Evolutionary conservation across 106 monocot genomes (phyloP).

Genomic region (Dendrobium officinale): DNA sequence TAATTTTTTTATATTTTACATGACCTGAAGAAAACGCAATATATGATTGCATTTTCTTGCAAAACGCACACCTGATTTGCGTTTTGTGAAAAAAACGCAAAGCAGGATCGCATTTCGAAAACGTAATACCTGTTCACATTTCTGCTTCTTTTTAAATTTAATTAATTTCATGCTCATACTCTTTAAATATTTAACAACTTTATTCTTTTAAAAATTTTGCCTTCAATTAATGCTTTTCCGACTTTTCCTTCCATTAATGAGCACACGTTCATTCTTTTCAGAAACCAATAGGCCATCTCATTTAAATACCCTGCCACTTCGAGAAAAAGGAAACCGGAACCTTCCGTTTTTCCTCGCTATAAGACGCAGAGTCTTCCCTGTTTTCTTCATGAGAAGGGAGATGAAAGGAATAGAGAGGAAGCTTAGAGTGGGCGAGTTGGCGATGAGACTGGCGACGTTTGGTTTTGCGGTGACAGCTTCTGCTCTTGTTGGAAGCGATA

Average conservation of each 20-base stretch:
- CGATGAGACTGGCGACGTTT: conserved; percentile 38
- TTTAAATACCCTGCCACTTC: neutral
- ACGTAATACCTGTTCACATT: too few species aligned
- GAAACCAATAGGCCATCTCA: neutral
- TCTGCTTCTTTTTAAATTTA: too few species aligned
- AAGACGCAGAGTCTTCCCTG: neutral
- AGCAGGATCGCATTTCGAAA: too few species aligned
- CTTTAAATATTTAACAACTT: too few species aligned
- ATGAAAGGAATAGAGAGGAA: conserved; percentile 46
- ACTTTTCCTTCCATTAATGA: neutral
- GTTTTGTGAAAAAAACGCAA: too few species aligned
- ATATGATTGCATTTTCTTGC: too few species aligned
- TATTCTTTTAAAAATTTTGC: too few species aligned
- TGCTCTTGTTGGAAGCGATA: conserved; percentile 50
- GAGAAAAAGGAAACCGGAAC: neutral
- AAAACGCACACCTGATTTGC: too few species aligned
- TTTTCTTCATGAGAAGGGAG: neutral
- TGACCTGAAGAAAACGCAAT: too few species aligned
- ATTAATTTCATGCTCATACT: too few species aligned
- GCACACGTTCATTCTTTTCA: neutral
- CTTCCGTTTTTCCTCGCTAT: neutral
- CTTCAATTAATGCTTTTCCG: neutral
- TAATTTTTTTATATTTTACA: too few species aligned
- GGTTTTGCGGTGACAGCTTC: conserved; percentile 50
- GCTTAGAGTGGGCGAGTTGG: conserved; percentile 58